Conservation (phyloP, 78 protist genomes). For the Bigelowiella natans region DNA sequence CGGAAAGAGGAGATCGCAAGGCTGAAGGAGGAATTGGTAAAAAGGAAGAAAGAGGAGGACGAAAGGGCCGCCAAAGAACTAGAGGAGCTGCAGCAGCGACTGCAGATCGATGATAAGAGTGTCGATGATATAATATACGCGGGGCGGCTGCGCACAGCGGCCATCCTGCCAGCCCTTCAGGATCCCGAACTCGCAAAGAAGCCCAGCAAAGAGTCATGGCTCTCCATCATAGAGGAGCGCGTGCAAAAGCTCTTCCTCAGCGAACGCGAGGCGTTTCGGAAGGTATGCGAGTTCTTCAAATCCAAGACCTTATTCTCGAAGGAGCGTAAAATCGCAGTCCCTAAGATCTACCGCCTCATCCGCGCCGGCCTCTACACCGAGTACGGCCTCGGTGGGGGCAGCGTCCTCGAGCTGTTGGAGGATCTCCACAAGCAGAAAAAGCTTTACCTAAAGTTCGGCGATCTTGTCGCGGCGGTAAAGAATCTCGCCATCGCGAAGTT, state of each 20-base stretch:
- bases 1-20: no score
- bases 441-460: neutral
- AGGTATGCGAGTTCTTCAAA: neutral
- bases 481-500: neutral
- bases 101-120: neutral
- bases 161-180: neutral
- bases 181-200: neutral
- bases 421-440: neutral
- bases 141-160: neutral
- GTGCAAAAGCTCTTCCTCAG: neutral
- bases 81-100: neutral
- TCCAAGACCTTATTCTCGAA: neutral
- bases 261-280: neutral
- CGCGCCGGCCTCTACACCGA: neutral
- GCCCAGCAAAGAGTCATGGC: no score
- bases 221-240: neutral
- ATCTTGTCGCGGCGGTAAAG: neutral
- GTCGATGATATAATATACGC: neutral
- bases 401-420: neutral
- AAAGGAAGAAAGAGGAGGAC: neutral
- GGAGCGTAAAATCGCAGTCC: neutral
- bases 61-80: neutral
- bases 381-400: neutral
- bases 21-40: no score
- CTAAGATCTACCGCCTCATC: neutral